These are phyloP conservation scores for Bolboschoenus planiculmis DNA, from an alignment of 176 grass and related monocot species.

Conservation along the genomic window DNA sequence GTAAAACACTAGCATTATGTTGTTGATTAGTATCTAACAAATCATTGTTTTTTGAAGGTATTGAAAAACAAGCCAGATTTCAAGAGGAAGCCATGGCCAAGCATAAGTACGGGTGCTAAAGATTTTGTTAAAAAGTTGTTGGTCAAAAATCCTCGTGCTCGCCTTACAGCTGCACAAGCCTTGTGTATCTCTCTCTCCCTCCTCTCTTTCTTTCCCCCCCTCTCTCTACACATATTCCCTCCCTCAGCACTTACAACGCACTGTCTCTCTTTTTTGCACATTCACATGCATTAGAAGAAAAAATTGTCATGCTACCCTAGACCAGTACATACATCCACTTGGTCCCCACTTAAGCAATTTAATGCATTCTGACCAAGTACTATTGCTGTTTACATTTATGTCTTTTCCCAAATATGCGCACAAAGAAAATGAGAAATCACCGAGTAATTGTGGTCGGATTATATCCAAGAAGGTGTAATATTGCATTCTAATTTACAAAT, in stretches of 20 bases:
- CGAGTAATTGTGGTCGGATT: neutral
- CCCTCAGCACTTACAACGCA: neutral
- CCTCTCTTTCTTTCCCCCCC: too few species aligned
- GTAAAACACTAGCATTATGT: neutral
- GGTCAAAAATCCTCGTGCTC: conserved; percentile 86
- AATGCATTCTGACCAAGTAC: neutral
- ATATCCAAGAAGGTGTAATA: neutral
- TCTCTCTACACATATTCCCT: neutral
- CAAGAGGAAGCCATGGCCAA: conserved; percentile 83
- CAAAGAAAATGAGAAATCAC: neutral
- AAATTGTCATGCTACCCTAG: neutral
- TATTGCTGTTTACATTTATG: neutral
- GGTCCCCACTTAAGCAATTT: neutral
- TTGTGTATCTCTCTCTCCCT: conserved; percentile 45
- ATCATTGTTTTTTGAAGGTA: conserved; percentile 40
- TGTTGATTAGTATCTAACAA: neutral
- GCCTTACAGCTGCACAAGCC: conserved; percentile 98
- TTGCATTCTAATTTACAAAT: neutral
- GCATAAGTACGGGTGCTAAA: conserved; percentile 69
- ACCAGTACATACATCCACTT: neutral
- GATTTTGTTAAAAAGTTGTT: conserved; percentile 93
- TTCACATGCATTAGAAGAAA: conserved; percentile 15
- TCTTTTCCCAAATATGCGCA: neutral
- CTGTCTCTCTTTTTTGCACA: neutral
- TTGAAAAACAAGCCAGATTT: conserved; percentile 97